Evolutionary conservation across 352 stramenopile genomes (phyloP).

Genomic region (Hyphochytrium catenoides): DNA sequence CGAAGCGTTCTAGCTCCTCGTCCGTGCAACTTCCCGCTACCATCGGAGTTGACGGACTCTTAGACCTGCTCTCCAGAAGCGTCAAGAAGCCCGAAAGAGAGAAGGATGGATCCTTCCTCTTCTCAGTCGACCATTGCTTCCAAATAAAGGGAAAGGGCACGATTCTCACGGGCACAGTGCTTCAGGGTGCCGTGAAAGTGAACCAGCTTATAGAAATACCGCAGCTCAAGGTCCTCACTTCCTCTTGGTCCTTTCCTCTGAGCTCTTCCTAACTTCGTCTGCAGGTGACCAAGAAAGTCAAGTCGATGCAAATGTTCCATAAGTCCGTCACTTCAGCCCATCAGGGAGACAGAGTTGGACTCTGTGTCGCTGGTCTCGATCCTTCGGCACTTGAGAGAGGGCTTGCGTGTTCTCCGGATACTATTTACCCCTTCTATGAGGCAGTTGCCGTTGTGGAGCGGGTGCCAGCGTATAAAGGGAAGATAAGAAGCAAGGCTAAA

Average conservation of each 20-base stretch:
- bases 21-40: too few species aligned
- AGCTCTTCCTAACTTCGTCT: too few species aligned
- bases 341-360: constrained; percentile 84
- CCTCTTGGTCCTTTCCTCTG: too few species aligned
- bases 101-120: constrained; percentile 44
- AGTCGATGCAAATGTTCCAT: constrained; percentile 95
- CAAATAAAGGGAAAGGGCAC: constrained; percentile 87
- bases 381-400: constrained; percentile 27
- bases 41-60: not conserved
- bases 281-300: constrained; percentile 73
- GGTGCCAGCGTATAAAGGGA: constrained; percentile 25
- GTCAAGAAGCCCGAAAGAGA: constrained; percentile 21
- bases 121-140: constrained; percentile 96
- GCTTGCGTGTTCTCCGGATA: constrained; percentile 24
- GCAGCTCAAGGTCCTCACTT: constrained; percentile 25
- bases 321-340: constrained; percentile 34
- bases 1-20: too few species aligned
- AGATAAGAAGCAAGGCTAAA: constrained; percentile 31
- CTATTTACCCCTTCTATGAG: constrained; percentile 20
- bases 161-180: constrained; percentile 82
- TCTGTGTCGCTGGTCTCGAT: constrained; percentile 67
- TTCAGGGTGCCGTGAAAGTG: constrained; percentile 54
- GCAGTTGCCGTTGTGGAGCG: constrained; percentile 24
- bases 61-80: too few species aligned
- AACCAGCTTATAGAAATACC: constrained; percentile 84